Evolutionary conservation across 2,329 filamentous ascomycete genomes (phyloP), one percentile per base, ranked within the genome.

Genomic region (Hypoxylon sp.): DNA sequence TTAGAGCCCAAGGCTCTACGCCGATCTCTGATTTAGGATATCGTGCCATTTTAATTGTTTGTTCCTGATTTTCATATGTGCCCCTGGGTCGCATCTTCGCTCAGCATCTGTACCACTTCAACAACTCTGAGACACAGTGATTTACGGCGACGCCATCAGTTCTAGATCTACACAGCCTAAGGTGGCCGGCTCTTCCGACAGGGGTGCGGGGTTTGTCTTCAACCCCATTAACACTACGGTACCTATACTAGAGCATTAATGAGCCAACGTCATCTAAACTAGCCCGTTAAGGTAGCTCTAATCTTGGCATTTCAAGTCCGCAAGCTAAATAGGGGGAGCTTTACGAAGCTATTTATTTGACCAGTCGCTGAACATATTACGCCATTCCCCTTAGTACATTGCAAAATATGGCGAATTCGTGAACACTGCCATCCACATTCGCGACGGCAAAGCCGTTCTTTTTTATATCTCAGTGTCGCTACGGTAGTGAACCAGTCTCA

Each of bases 251-350:
- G 23, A 23, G 34, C 36, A 46, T 59, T 38, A 17, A 52, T 49
- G 38, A 36, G 32, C 53, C 57, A 65, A 58, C 66, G 52, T 62
- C 66, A 65, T 68, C 52, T 36, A 23, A 55, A 45, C 48, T 67
- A 43, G 14, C 23, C 34, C 60, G 4, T 63, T 34, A 56, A 56
- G 55, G 64, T 67, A 19, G 14, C 19, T 53, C 28, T 10, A 51
- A 45, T 23, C 49, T 38, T 48, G n/a, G 25, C 43, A 41, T 7
- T 34, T 21, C 32, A 56, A 34, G 14, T 36, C 41, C 7, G 41
- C 30, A 34, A 45, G 21, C 41, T 48, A 9, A 10, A 46, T 25
- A 10, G 46, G 41, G 41, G 21, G 38, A 60, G 21, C 58, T 51
- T 9, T 38, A 41, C 19, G 13, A 50, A 25, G 43, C 38, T 21